Conservation (phyloP, 352 stramenopile genomes). For the Globisporangium radiosum region DNA sequence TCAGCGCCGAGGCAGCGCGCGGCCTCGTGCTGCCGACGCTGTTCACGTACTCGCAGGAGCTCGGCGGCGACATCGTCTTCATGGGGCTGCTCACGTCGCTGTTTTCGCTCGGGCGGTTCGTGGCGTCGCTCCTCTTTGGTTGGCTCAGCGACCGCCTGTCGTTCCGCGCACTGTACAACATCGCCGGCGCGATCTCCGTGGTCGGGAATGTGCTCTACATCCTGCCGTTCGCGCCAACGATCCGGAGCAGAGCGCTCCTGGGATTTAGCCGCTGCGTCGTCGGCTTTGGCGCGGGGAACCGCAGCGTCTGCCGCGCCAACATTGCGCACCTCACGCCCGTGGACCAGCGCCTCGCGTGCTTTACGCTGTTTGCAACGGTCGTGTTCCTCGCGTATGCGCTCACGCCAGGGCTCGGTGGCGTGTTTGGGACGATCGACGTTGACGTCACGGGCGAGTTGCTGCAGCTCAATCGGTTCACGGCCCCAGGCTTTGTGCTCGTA, state of each 20-base stretch:
- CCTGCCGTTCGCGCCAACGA: conserved; percentile 29
- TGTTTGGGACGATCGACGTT: conserved; percentile 39
- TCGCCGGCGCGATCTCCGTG: conserved; percentile 29
- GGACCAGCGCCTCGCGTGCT: conserved; percentile 52
- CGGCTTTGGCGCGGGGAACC: conserved; percentile 64
- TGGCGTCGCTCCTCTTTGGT: conserved; percentile 57
- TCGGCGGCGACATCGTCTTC: conserved; percentile 50
- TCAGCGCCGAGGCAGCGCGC: conserved; percentile 47
- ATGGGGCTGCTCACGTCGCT: conserved; percentile 56
- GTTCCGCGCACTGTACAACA: conserved; percentile 51
- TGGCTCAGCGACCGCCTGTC: conserved; percentile 54
- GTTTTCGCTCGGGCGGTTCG: conserved; percentile 52
- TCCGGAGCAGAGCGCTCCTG: conserved; percentile 34
- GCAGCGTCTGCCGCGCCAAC: conserved; percentile 65
- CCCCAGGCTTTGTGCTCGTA: conserved; percentile 47
- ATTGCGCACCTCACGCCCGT: conserved; percentile 53
- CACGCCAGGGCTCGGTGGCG: conserved; percentile 46
- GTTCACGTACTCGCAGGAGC: conserved; percentile 49
- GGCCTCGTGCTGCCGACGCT: conserved; percentile 62
- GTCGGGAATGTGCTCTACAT: conserved; percentile 59
- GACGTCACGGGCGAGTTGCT: conserved; percentile 27
- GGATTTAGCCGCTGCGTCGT: conserved; percentile 54
- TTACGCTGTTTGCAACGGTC: conserved; percentile 60
- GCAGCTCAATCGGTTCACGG: conserved; percentile 54
- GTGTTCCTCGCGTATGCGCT: conserved; percentile 72